phyloP scores from a whole-genome alignment of 306 rosid species.

The Abrus pulchellus region DNA sequence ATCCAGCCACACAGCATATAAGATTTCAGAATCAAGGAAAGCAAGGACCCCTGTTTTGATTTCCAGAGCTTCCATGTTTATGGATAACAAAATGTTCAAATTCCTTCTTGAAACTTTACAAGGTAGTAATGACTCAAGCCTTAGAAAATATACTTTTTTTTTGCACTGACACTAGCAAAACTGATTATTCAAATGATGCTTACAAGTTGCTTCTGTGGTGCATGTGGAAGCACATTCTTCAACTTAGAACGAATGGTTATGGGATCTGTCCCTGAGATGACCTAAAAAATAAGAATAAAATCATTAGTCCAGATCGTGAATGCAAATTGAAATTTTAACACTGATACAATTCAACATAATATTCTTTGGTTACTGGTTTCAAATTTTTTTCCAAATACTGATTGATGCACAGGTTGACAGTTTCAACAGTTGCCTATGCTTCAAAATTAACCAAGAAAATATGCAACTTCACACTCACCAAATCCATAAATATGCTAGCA shows the following conservation, averaged over 20 bases:
- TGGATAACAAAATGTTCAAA: conserved; percentile 7
- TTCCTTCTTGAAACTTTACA: conserved; percentile 16
- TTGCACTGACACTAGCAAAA: conserved; percentile 12
- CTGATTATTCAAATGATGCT: conserved; percentile 47
- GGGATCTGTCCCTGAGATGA: conserved; percentile 92
- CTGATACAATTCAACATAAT: not conserved
- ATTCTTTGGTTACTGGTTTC: not conserved
- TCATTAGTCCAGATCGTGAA: conserved; percentile 11
- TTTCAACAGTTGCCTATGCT: conserved; percentile 12
- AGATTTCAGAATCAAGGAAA: conserved; percentile 34
- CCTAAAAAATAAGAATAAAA: conserved; percentile 56
- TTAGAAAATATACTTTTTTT: not conserved
- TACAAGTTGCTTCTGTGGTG: conserved; percentile 95
- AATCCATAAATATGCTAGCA: not conserved
- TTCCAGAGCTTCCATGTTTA: conserved; percentile 29
- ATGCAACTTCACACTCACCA: not conserved
- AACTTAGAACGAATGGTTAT: conserved; percentile 75
- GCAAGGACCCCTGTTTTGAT: not conserved
- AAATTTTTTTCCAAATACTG: not conserved
- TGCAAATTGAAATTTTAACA: conserved; percentile 17
- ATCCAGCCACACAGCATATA: conserved; percentile 22
- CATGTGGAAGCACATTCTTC: conserved; percentile 82
- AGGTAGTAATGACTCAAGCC: conserved; percentile 25
- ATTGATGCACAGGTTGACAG: conserved; percentile 19
- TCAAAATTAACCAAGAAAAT: not conserved